These are phyloP conservation scores for Paraurostyla sp. DNA, from an alignment of 73 alveolate species.

Conservation along the genomic window DNA sequence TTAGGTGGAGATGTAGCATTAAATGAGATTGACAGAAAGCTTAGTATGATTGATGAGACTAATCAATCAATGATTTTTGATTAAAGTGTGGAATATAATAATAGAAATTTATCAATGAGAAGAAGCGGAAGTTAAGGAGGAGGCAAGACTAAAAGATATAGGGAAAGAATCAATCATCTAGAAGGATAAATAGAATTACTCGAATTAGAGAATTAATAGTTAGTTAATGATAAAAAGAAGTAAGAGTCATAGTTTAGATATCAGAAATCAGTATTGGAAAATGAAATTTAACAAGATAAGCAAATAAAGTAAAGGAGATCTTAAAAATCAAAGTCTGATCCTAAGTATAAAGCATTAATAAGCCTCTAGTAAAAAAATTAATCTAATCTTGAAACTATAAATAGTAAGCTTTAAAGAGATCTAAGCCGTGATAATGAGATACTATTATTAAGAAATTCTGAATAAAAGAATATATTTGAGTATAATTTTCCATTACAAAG, in stretches of 20 bases:
- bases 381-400: too few relatives aligned
- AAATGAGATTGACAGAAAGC: conserved; percentile 18
- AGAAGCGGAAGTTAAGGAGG: conserved; percentile 55
- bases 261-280: conserved; percentile 1
- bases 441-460: too few relatives aligned
- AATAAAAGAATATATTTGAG: too few relatives aligned
- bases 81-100: background rate
- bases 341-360: too few relatives aligned
- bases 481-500: too few relatives aligned
- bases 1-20: conserved; percentile 4
- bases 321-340: too few relatives aligned
- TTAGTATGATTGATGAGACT: conserved; percentile 35
- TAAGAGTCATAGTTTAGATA: background rate
- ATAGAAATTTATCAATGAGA: background rate
- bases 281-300: too few relatives aligned
- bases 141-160: background rate
- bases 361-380: too few relatives aligned
- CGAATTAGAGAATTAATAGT: background rate
- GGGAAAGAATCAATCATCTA: background rate
- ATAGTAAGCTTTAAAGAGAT: too few relatives aligned
- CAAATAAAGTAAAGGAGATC: too few relatives aligned
- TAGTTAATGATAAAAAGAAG: background rate
- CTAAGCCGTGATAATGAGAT: too few relatives aligned
- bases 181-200: conserved; percentile 4
- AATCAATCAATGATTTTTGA: background rate